These are phyloP conservation scores for Quercus dentata DNA, from an alignment of 306 rosid species.

Conservation along the genomic window DNA sequence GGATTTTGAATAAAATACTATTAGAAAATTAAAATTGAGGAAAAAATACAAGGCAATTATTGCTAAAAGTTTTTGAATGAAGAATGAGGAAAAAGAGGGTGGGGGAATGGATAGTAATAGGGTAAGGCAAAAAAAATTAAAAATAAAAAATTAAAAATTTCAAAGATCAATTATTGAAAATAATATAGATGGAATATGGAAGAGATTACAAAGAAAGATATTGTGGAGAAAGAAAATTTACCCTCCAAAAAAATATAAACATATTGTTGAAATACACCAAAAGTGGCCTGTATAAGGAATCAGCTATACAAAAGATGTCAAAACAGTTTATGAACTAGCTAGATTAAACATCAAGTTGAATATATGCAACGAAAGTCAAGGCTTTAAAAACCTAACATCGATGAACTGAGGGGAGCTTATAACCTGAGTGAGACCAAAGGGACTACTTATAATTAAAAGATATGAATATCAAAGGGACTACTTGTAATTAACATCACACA, in stretches of 20 bases:
- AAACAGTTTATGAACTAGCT: neutral
- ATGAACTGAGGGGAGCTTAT: neutral
- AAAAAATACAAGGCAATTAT: too few relatives aligned
- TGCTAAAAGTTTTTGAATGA: too few relatives aligned
- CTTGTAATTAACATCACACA: too few relatives aligned
- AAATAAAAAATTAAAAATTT: too few relatives aligned
- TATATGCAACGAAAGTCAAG: neutral
- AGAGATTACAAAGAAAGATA: neutral
- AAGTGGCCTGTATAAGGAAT: neutral
- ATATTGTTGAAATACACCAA: neutral
- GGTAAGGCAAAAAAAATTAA: too few relatives aligned
- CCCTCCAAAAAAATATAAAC: neutral
- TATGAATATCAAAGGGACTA: neutral
- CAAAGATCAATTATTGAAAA: too few relatives aligned
- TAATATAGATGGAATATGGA: too few relatives aligned
- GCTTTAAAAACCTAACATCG: neutral
- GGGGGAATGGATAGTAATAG: too few relatives aligned
- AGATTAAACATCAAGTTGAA: neutral
- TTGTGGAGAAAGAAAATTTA: neutral
- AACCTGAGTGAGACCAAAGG: neutral
- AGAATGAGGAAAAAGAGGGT: too few relatives aligned
- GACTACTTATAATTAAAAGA: neutral
- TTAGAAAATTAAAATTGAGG: too few relatives aligned
- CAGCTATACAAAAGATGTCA: neutral
- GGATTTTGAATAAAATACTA: too few relatives aligned